Conservation (phyloP, 2,329 filamentous ascomycete species). For the Fusarium nanum region DNA sequence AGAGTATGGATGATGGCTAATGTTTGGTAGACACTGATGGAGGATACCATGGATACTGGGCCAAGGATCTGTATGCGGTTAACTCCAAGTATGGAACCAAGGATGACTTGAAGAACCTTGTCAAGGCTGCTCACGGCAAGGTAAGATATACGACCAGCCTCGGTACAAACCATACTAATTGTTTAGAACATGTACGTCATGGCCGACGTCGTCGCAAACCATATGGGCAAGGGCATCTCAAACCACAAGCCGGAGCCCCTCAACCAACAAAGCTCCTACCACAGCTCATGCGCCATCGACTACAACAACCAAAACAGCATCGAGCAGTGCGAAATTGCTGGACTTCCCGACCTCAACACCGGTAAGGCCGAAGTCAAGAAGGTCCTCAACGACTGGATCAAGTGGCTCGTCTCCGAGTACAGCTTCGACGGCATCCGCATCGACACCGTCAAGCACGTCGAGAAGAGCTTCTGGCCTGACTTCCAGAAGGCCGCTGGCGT, state of each 20-base stretch:
- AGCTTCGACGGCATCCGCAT: conserved; percentile 71
- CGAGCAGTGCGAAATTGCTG: conserved; percentile 28
- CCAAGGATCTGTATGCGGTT: conserved; percentile 24
- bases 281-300: conserved; percentile 18
- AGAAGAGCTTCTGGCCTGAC: conserved; percentile 66
- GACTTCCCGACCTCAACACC: conserved; percentile 72
- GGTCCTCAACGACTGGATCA: conserved; percentile 70
- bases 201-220: conserved; percentile 71
- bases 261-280: conserved; percentile 55
- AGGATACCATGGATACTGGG: conserved; percentile 41
- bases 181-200: conserved; percentile 62
- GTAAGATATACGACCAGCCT: not conserved
- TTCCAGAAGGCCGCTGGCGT: conserved; percentile 67
- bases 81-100: conserved; percentile 30
- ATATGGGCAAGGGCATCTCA: conserved; percentile 64
- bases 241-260: conserved; percentile 57
- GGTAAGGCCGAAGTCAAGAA: conserved; percentile 59
- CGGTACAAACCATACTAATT: not conserved
- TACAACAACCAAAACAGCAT: conserved; percentile 31
- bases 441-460: conserved; percentile 71
- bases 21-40: conserved; percentile 2
- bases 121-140: conserved; percentile 32
- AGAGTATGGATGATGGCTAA: rapidly evolving
- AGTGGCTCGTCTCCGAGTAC: conserved; percentile 67
- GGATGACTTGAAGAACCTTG: conserved; percentile 28